A percentile compares a stretch with the other conserved stretches of the same genome.
Conservation (phyloP, 345 rosid species). For the Eutrema yunnanense region DNA sequence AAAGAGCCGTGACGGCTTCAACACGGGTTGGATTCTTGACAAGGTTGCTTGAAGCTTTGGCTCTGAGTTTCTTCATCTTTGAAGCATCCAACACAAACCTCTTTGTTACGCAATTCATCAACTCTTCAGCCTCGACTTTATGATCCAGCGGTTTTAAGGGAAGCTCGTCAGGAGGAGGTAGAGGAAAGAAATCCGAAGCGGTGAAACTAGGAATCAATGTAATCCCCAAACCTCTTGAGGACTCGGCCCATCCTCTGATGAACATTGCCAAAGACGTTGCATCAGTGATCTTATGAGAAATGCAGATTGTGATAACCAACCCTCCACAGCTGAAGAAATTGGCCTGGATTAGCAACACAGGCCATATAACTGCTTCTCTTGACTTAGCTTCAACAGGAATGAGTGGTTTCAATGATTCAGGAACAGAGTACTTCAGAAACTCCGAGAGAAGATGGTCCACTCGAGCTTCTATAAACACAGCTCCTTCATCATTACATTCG, state of each 20-base stretch:
- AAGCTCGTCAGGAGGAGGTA: neutral
- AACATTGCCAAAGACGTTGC: constrained; percentile 34
- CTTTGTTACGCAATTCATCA: constrained; percentile 9
- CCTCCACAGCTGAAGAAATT: constrained; percentile 47
- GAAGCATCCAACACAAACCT: constrained; percentile 43
- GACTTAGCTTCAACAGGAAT: constrained; percentile 30
- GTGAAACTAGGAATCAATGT: constrained; percentile 30
- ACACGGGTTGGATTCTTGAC: constrained; percentile 32
- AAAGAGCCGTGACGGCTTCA: constrained; percentile 29
- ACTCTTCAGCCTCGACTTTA: constrained; percentile 9
- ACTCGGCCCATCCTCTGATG: constrained; percentile 38
- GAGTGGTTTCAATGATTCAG: constrained; percentile 23
- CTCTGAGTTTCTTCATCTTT: constrained; percentile 32
- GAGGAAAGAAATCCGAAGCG: constrained; percentile 32
- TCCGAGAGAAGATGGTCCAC: constrained; percentile 25
- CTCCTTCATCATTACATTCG: constrained; percentile 39
- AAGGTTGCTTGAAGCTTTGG: constrained; percentile 23
- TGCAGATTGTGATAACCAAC: constrained; percentile 28
- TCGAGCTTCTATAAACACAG: constrained; percentile 32
- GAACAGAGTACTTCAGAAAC: constrained; percentile 22
- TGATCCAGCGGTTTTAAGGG: neutral
- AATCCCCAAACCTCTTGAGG: constrained; percentile 1
- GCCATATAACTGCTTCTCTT: constrained; percentile 22
- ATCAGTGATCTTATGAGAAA: constrained; percentile 46
- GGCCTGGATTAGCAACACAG: constrained; percentile 31